These are phyloP conservation scores for Chlamydomonas asymmetrica DNA, from an alignment of 139 green algal species.

Conservation along the genomic window DNA sequence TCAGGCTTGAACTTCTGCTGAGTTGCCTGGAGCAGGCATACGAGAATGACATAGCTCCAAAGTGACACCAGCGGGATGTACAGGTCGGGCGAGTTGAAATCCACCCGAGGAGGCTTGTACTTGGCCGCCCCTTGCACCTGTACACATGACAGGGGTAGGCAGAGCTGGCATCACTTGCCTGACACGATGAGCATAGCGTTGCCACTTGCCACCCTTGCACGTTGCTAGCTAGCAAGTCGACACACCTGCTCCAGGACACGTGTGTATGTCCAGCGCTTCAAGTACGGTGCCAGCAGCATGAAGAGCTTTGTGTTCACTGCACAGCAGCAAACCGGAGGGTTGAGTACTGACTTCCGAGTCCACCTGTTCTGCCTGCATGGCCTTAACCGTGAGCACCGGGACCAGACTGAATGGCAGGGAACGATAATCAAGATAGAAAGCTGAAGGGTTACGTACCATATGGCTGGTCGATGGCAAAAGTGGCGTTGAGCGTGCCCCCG, in stretches of 20 bases:
- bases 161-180: too few species aligned
- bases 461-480: constrained; percentile 84
- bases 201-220: too few species aligned
- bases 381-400: too few species aligned
- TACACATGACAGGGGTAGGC: not conserved
- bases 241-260: constrained; percentile 77
- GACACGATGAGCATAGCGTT: not conserved
- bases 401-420: too few species aligned
- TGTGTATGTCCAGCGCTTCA: constrained; percentile 87
- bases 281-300: constrained; percentile 89
- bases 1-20: constrained; percentile 67
- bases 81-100: constrained; percentile 95
- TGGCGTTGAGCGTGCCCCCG: constrained; percentile 73
- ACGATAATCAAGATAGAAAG: too few species aligned
- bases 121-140: constrained; percentile 77
- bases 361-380: too few species aligned
- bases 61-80: constrained; percentile 92
- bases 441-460: constrained; percentile 70
- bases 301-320: constrained; percentile 88
- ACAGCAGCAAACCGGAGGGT: not conserved
- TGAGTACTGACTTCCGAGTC: not conserved
- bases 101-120: constrained; percentile 85
- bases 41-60: constrained; percentile 84
- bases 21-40: constrained; percentile 33
- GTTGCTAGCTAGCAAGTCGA: too few species aligned